Percentiles rank a stretch among this genome's conserved stretches.
Conservation (phyloP, 306 rosid genomes). For the Quercus variabilis region DNA sequence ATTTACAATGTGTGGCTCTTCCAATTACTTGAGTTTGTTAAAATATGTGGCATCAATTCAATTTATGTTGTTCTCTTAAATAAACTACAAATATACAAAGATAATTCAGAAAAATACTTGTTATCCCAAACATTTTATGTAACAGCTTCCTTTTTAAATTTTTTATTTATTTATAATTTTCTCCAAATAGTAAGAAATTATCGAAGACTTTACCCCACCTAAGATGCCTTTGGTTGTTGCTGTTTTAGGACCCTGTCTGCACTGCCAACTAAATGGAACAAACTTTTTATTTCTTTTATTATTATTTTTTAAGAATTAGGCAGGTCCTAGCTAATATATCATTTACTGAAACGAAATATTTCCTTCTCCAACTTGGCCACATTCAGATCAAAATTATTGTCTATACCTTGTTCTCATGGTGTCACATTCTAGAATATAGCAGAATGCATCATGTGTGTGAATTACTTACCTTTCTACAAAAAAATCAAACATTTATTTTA, state of each 20-base stretch:
- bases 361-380: no score
- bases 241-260: not conserved
- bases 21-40: not conserved
- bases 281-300: not conserved
- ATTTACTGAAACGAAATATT: not conserved
- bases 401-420: no score
- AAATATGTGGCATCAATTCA: not conserved
- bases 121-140: not conserved
- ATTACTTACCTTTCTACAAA: no score
- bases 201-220: not conserved
- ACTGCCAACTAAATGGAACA: not conserved
- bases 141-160: not conserved
- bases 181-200: not conserved
- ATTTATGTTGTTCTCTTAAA: not conserved
- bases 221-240: not conserved
- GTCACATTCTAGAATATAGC: no score
- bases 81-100: not conserved
- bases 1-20: not conserved
- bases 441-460: no score
- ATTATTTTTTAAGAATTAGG: not conserved
- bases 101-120: not conserved
- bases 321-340: not conserved
- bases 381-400: no score
- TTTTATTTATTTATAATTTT: no score
- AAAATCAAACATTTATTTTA: no score